Percentiles rank a stretch among this genome's conserved stretches.
Conservation (phyloP, 75 land plant genomes). For the Sequoia sempervirens region DNA sequence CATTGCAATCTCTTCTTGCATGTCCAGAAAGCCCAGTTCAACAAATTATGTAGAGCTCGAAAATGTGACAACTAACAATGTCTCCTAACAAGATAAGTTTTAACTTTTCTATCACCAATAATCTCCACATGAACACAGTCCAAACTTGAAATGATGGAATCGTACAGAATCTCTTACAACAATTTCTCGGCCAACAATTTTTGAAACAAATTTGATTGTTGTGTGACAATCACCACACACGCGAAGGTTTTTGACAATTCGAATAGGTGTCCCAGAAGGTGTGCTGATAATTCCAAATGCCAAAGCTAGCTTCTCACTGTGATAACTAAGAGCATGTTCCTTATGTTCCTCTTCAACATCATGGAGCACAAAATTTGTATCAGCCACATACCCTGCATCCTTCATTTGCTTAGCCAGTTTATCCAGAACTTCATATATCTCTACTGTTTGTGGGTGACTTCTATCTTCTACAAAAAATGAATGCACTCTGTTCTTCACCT, state of each 20-base stretch:
- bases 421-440: slow-evolving; percentile 6
- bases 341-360: slow-evolving; percentile 11
- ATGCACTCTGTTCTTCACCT: background rate
- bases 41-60: background rate
- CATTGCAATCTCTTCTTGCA: background rate
- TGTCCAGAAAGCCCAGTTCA: background rate
- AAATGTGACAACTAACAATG: background rate
- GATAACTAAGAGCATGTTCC: slow-evolving; percentile 12
- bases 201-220: slow-evolving; percentile 14
- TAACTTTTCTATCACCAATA: background rate
- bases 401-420: slow-evolving; percentile 7
- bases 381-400: background rate
- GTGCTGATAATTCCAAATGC: slow-evolving; percentile 20
- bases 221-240: slow-evolving; percentile 21
- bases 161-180: slow-evolving; percentile 18
- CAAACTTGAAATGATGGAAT: slow-evolving; percentile 20
- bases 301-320: slow-evolving; percentile 26
- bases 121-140: slow-evolving; percentile 24
- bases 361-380: slow-evolving; percentile 7
- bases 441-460: slow-evolving; percentile 7
- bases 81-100: background rate
- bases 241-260: slow-evolving; percentile 15
- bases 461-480: background rate
- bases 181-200: slow-evolving; percentile 12
- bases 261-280: slow-evolving; percentile 21